phyloP scores from a whole-genome alignment of 78 protist genomes.

The Pelomyxa schiedti region DNA sequence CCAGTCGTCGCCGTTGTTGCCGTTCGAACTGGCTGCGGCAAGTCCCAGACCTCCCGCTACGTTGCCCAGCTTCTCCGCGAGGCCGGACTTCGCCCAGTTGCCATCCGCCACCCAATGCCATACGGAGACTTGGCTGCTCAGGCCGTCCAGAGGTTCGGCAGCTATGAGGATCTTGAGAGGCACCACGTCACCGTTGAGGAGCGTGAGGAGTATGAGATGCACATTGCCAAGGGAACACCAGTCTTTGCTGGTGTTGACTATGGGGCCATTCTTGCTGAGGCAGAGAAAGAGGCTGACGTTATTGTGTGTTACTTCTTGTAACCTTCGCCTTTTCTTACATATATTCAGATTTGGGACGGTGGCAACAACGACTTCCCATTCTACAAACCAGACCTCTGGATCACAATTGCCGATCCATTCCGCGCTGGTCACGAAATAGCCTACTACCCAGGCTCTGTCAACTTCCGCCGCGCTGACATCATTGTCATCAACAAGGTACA shows the following conservation, averaged over 20 bases:
- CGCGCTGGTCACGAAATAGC: conserved; percentile 13
- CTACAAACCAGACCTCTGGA: conserved; percentile 6
- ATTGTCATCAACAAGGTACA: neutral
- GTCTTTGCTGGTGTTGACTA: conserved; percentile 33
- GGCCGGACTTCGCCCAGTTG: neutral
- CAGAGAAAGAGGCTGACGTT: conserved; percentile 31
- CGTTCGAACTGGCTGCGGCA: conserved; percentile 32
- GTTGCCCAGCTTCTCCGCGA: neutral
- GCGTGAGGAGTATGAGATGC: conserved; percentile 23
- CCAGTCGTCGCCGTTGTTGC: conserved; percentile 23
- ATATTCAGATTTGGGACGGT: conserved; percentile 41
- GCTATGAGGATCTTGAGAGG: neutral
- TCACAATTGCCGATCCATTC: conserved; percentile 21
- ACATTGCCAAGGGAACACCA: conserved; percentile 1
- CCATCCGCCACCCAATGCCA: conserved; percentile 31
- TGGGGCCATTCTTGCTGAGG: neutral
- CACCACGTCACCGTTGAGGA: conserved; percentile 14
- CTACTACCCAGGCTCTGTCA: conserved; percentile 19
- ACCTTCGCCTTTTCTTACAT: no score
- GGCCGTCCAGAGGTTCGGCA: conserved; percentile 1
- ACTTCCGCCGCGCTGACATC: neutral
- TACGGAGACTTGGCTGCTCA: conserved; percentile 22
- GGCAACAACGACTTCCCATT: conserved; percentile 32
- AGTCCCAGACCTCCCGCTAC: conserved; percentile 21
- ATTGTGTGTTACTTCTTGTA: no score